Base-by-base conservation (phyloP, 176 grass and related monocot species). In the Phyllostachys edulis region DNA sequence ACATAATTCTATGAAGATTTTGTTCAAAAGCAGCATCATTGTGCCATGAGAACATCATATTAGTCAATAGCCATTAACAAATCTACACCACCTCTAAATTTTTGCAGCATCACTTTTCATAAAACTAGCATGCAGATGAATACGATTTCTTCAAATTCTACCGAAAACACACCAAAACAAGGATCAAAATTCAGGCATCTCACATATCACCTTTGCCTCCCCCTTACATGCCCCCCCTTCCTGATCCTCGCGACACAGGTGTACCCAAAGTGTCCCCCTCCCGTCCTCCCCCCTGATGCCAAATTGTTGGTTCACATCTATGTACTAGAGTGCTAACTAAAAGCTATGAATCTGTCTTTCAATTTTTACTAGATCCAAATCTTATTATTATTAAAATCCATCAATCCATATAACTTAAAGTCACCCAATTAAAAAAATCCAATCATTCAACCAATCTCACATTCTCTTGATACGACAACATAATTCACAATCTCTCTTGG, bases 191-290 rank as follows among this genome's bases (percentile, higher is more conserved):
- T 39, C 9, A 10, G 40, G 62, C 64, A 40, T 29, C 38, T 85
- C 47, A 29, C 47, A 41, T 47, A 32, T 83, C 50, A 94, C 93
- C 93, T 94, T 92, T n/a, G 2, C 32, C 10, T 91, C 85, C 5
- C 78, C 90, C 64, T 91, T 88, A 78, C 78, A 76, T 2, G 32
- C 50, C 0, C 90, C 0, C 90, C 82, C 71, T 80, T 91, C 71
- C 18, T 88, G 42, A 80, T 51, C 72, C 29, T 88, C 66, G 86
- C 65, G 47, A 71, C 49, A 77, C 82, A 87, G 16, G 87, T 90
- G 88, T 86, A 90, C 0, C 84, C 78, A 32, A 85, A 89, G 39
- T 89, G 85, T 76, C 65, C 6, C 54, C 50, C 14, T 72, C n/a
- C n/a, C n/a, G n/a, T n/a, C n/a, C n/a, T 72, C 23, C 29, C 47